Percentiles rank a stretch among this genome's conserved stretches.
These are phyloP conservation scores for Aspergillus hancockii DNA, from an alignment of 495 filamentous ascomycete genomes.

Conservation along the genomic window DNA sequence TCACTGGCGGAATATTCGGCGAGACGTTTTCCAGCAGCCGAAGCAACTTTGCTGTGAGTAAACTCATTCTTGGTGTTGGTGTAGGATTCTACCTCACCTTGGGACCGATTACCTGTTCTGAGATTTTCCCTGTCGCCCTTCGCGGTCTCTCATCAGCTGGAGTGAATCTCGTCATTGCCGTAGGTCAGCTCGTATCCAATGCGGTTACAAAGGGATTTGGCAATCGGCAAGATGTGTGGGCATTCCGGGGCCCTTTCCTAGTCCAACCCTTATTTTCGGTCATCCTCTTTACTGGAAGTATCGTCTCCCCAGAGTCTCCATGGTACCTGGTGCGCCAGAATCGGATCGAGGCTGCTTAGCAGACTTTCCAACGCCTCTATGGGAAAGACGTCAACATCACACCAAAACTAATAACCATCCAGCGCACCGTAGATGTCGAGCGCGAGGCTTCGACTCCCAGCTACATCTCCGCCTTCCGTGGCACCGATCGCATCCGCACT, in stretches of 20 bases:
- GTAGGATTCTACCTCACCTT: conserved; percentile 38
- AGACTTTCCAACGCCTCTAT: neutral
- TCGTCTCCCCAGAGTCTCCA: conserved; percentile 47
- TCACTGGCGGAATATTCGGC: conserved; percentile 31
- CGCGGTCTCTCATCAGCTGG: conserved; percentile 38
- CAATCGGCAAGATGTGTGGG: conserved; percentile 29
- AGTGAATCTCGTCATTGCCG: conserved; percentile 38
- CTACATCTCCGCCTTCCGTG: conserved; percentile 27
- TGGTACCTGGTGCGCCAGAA: conserved; percentile 47
- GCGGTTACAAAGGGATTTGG: conserved; percentile 37
- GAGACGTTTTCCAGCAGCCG: conserved; percentile 28
- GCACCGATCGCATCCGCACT: conserved; percentile 45
- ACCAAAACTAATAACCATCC: too few relatives aligned
- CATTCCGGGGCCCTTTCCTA: conserved; percentile 32
- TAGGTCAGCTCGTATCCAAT: conserved; percentile 39
- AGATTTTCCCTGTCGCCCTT: conserved; percentile 37
- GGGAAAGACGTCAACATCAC: too few relatives aligned
- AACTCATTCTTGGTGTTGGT: conserved; percentile 33
- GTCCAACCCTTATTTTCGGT: conserved; percentile 34
- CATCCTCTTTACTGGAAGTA: conserved; percentile 34
- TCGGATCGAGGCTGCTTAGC: conserved; percentile 35
- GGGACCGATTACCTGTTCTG: conserved; percentile 35
- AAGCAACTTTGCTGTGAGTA: conserved; percentile 31
- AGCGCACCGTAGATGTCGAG: neutral
- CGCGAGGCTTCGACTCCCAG: neutral